Evolutionary conservation across 257 asterid species (phyloP).

Genomic region (Fraxinus quadrangulata): DNA sequence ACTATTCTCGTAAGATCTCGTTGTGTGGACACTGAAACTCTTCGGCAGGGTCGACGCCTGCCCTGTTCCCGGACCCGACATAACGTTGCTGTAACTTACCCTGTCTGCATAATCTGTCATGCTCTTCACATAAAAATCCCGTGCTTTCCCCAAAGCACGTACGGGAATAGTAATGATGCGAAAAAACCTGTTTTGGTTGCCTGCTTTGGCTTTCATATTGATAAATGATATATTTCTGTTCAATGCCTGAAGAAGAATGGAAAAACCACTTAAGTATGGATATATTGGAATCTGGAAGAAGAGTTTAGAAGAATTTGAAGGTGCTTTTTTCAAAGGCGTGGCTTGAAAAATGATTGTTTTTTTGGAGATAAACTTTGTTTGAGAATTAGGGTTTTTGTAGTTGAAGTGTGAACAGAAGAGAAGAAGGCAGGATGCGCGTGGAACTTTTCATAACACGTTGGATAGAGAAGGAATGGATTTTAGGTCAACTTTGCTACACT

Average conservation of each 20-base stretch:
- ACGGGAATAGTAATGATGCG: background rate
- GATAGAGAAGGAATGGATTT: background rate
- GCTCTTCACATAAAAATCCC: slow-evolving; percentile 48
- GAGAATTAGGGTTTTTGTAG: background rate
- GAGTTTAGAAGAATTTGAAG: background rate
- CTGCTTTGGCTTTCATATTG: background rate
- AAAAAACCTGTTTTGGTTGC: background rate
- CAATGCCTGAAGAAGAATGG: background rate
- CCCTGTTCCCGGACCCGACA: slow-evolving; percentile 26
- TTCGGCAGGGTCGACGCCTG: slow-evolving; percentile 36
- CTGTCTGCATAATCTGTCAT: slow-evolving; percentile 37
- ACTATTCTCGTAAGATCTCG: slow-evolving; percentile 35
- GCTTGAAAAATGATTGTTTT: background rate
- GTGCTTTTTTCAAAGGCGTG: background rate
- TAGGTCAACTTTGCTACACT: background rate
- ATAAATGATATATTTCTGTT: background rate
- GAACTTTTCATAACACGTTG: background rate
- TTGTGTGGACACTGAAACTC: slow-evolving; percentile 54
- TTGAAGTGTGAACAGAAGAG: background rate
- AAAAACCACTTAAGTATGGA: background rate
- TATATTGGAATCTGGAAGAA: background rate
- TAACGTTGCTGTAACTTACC: slow-evolving; percentile 28
- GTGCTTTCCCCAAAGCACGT: slow-evolving; percentile 42
- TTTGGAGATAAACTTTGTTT: background rate
- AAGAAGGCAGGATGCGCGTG: background rate